Evolutionary conservation across 352 stramenopile genomes (phyloP).

Genomic region (Elongisporangium anandrum): DNA sequence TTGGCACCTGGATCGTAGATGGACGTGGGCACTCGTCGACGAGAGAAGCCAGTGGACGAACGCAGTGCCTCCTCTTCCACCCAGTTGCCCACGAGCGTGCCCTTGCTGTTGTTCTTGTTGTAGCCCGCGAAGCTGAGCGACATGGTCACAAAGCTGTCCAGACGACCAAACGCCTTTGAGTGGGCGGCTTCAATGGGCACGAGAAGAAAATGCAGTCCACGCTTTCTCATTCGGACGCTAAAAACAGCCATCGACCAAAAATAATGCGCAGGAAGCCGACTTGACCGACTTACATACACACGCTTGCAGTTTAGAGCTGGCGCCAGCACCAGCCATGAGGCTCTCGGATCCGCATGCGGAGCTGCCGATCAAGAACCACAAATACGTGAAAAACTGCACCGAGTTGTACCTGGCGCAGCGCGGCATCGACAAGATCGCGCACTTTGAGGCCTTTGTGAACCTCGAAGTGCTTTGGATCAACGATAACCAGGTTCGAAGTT

Average conservation of each 20-base stretch:
- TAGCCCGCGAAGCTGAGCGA: slow-evolving; percentile 49
- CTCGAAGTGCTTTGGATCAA: slow-evolving; percentile 90
- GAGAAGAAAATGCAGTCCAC: not conserved
- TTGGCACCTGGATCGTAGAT: slow-evolving; percentile 24
- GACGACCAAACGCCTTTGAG: not conserved
- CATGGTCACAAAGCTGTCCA: not conserved
- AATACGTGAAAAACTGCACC: slow-evolving; percentile 88
- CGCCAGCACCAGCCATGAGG: slow-evolving; percentile 16
- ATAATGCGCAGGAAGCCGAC: not conserved
- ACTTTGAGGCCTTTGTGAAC: slow-evolving; percentile 87
- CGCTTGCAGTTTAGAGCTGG: not conserved
- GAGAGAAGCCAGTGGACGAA: slow-evolving; percentile 47
- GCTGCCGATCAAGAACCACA: slow-evolving; percentile 85
- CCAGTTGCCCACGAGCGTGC: slow-evolving; percentile 78
- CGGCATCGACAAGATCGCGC: slow-evolving; percentile 68
- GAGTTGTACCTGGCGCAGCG: slow-evolving; percentile 83
- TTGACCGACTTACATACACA: not conserved
- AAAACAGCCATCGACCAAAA: slow-evolving; percentile 3
- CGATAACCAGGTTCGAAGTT: slow-evolving; percentile 54
- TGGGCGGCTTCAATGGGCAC: not conserved
- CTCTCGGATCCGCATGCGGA: slow-evolving; percentile 72
- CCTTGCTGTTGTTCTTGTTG: slow-evolving; percentile 83
- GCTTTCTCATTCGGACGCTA: not conserved
- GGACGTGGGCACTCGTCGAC: slow-evolving; percentile 41
- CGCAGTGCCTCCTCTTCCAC: slow-evolving; percentile 78